Evolutionary conservation across 1,139 yeast species (phyloP).

Genomic region (Taphrina sp.): DNA sequence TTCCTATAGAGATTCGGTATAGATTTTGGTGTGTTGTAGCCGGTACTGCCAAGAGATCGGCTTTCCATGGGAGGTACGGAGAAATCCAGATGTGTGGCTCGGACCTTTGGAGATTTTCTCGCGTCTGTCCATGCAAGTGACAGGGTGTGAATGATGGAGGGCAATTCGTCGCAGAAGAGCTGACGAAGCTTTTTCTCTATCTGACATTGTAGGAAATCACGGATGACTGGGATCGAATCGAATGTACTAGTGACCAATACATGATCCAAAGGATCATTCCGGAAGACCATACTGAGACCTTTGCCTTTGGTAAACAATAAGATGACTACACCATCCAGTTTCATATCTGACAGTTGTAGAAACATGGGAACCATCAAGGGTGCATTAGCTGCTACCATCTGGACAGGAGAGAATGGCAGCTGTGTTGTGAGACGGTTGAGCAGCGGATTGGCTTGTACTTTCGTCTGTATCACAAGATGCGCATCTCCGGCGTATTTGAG

Average conservation of each 20-base stretch:
- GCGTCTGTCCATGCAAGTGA: constrained; percentile 62
- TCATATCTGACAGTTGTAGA: constrained; percentile 68
- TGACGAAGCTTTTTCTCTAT: constrained; percentile 79
- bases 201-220: constrained; percentile 73
- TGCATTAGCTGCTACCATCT: constrained; percentile 63
- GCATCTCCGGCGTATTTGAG: constrained; percentile 79
- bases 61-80: constrained; percentile 28
- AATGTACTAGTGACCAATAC: constrained; percentile 81
- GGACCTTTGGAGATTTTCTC: constrained; percentile 24
- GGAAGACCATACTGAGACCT: constrained; percentile 80
- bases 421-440: constrained; percentile 55
- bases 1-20: constrained; percentile 28
- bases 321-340: constrained; percentile 75
- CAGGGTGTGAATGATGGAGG: constrained; percentile 73
- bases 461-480: constrained; percentile 72
- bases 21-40: constrained; percentile 19
- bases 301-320: constrained; percentile 77
- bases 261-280: constrained; percentile 82
- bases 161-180: constrained; percentile 77
- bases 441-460: constrained; percentile 73
- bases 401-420: constrained; percentile 61
- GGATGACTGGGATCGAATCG: constrained; percentile 79
- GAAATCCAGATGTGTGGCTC: constrained; percentile 21
- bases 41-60: constrained; percentile 13
- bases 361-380: constrained; percentile 77